These are phyloP conservation scores for Balamuthia mandrillaris DNA, from an alignment of 208 protist genomes.

Conservation along the genomic window DNA sequence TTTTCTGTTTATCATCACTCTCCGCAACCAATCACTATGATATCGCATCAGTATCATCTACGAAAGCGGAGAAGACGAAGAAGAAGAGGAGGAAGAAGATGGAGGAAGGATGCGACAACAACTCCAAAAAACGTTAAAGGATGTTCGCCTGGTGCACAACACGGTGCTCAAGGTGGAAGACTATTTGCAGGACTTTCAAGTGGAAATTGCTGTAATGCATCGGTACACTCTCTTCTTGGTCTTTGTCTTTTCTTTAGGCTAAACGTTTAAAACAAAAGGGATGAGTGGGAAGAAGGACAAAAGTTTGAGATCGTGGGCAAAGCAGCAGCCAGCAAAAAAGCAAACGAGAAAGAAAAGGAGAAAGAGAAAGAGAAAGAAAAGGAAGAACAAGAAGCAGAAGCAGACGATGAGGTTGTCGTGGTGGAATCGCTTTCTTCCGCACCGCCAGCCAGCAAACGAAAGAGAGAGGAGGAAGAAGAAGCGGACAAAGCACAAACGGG, in stretches of 20 bases:
- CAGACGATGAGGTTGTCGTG: too few relatives aligned
- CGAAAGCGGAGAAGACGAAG: slow-evolving; percentile 1
- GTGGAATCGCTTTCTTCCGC: too few relatives aligned
- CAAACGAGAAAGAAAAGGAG: background rate
- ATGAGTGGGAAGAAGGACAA: background rate
- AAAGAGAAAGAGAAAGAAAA: background rate
- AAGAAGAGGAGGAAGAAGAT: background rate
- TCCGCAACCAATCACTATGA: background rate
- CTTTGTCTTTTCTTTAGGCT: background rate
- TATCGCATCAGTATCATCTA: background rate
- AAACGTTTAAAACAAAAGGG: background rate
- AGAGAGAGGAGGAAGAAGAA: background rate
- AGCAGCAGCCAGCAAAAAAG: background rate
- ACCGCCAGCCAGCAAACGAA: background rate
- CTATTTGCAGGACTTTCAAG: background rate
- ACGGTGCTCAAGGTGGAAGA: slow-evolving; percentile 23
- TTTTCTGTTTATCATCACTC: background rate
- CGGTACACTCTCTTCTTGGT: background rate
- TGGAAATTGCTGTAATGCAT: background rate
- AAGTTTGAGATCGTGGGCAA: background rate
- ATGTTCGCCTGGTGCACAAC: background rate
- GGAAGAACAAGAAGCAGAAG: background rate
- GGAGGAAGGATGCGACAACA: background rate
- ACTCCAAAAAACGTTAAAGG: background rate
- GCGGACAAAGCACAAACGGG: background rate